These are phyloP conservation scores for Smallanthus sonchifolius DNA, from an alignment of 129 eudicot genomes.

Conservation along the genomic window DNA sequence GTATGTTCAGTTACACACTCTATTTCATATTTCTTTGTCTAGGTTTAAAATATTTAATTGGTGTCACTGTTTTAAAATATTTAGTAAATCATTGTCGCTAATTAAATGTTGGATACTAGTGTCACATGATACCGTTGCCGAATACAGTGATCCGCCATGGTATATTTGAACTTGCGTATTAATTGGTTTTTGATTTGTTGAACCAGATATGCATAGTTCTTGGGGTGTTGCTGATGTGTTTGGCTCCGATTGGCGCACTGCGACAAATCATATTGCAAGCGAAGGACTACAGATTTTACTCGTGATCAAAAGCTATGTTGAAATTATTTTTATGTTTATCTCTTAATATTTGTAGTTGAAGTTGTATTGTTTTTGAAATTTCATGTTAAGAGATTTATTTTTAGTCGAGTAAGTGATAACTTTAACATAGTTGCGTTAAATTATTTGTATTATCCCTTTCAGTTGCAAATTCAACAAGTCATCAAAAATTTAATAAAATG, in stretches of 20 bases:
- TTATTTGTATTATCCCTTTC: no score
- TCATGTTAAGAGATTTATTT: not conserved
- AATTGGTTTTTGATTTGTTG: not conserved
- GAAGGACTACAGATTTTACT: conserved; percentile 41
- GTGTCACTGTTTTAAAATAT: not conserved
- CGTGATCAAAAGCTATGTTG: conserved; percentile 19
- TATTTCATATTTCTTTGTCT: not conserved
- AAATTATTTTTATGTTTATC: not conserved
- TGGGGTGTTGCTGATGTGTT: conserved; percentile 37
- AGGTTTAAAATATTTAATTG: not conserved
- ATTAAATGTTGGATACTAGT: no score
- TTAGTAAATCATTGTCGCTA: no score
- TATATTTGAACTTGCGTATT: not conserved
- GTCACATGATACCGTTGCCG: no score
- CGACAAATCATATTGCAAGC: conserved; percentile 39
- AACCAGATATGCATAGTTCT: conserved; percentile 39
- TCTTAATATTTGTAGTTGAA: not conserved
- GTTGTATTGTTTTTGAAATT: not conserved
- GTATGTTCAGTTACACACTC: conserved; percentile 20
- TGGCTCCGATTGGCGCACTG: conserved; percentile 47
- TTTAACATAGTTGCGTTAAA: no score
- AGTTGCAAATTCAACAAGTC: no score
- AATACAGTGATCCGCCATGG: no score
- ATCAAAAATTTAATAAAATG: no score
- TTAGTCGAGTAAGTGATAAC: not conserved